Percentiles rank a stretch among this genome's conserved stretches.
These are phyloP conservation scores for Discostella stelligeroides DNA, from an alignment of 108 stramenopile species.

Conservation along the genomic window DNA sequence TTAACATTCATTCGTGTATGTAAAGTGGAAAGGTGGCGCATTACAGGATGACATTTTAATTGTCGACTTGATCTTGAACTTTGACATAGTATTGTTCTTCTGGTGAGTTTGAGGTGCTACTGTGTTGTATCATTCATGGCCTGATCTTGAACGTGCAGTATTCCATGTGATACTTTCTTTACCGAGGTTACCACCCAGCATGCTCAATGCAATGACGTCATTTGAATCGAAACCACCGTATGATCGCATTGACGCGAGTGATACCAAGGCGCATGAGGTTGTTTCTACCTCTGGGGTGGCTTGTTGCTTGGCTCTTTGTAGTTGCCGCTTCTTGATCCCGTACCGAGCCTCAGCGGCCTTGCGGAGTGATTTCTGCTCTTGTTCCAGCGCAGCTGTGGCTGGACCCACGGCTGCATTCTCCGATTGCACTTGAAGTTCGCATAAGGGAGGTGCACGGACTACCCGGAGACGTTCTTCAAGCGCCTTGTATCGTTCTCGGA, in stretches of 20 bases:
- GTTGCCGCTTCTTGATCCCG: conserved; percentile 24
- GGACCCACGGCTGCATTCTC: conserved; percentile 19
- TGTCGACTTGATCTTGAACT: conserved; percentile 14
- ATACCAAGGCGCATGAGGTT: conserved; percentile 23
- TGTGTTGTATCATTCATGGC: too few species aligned
- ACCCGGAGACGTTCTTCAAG: conserved; percentile 58
- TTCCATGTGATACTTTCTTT: conserved; percentile 18
- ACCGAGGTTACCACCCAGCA: conserved; percentile 26
- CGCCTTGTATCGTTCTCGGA: conserved; percentile 59
- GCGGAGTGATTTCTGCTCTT: conserved; percentile 36
- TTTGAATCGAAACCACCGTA: conserved; percentile 39
- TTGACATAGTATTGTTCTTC: background rate
- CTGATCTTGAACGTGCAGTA: background rate
- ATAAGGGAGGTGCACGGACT: conserved; percentile 11
- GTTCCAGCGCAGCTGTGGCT: conserved; percentile 42
- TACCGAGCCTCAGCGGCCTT: conserved; percentile 43
- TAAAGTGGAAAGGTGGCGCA: background rate
- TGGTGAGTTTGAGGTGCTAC: too few species aligned
- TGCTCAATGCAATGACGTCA: conserved; percentile 41
- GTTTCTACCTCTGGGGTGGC: background rate
- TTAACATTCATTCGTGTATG: conserved; percentile 16
- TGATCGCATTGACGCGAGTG: conserved; percentile 34
- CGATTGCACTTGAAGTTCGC: conserved; percentile 6
- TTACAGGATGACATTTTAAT: background rate
- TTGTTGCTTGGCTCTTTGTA: background rate